Evolutionary conservation across 2,329 filamentous ascomycete species (phyloP).

Genomic region (Paecilomyces niveus): DNA sequence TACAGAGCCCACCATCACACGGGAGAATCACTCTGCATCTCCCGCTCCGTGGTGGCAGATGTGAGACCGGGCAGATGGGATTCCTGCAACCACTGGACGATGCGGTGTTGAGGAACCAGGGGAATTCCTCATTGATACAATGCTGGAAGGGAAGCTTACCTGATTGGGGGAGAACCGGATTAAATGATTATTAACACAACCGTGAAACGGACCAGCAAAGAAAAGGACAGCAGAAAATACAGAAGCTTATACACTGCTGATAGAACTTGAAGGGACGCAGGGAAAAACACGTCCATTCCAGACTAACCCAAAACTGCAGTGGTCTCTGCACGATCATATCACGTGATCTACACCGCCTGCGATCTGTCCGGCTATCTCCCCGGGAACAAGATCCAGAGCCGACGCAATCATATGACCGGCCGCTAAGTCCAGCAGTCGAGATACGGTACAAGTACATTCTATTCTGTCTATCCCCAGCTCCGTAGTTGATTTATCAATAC

Average conservation of each 20-base stretch:
- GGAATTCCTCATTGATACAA: background rate
- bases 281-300: background rate
- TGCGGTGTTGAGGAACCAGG: background rate
- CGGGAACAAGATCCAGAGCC: background rate
- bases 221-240: background rate
- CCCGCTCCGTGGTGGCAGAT: background rate
- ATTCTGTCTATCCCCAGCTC: no score
- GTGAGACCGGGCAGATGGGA: background rate
- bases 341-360: background rate
- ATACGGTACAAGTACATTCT: no score
- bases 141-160: background rate
- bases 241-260: background rate
- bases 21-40: background rate
- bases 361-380: background rate
- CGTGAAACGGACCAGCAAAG: background rate
- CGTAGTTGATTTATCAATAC: no score
- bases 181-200: background rate
- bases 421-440: no score
- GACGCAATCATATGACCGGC: background rate
- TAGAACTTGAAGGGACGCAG: background rate
- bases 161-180: background rate
- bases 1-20: background rate
- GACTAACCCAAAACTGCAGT: background rate
- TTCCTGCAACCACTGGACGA: background rate
- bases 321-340: background rate